Percentiles rank a stretch among this genome's conserved stretches.
Conservation (phyloP, 2,329 filamentous ascomycete species). For the Thelonectria blattea region DNA sequence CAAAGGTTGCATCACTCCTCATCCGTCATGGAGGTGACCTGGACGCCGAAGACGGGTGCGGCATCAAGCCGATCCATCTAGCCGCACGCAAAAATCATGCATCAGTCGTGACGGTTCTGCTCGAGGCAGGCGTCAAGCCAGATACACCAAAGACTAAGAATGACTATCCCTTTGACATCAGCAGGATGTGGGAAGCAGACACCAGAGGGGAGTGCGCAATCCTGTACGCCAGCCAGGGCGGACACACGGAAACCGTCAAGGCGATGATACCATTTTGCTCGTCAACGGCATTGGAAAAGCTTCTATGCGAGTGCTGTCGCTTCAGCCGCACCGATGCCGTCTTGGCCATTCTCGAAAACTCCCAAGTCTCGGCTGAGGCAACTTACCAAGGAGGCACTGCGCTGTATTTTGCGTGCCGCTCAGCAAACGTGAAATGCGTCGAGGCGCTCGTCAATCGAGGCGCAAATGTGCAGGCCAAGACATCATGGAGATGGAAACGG, state of each 20-base stretch:
- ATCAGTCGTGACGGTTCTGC: conserved; percentile 8
- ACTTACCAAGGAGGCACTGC: conserved; percentile 19
- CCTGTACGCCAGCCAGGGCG: conserved; percentile 24
- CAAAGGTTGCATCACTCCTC: conserved; percentile 20
- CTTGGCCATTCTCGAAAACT: conserved; percentile 17
- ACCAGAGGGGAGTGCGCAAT: conserved; percentile 26
- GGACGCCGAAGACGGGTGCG: conserved; percentile 17
- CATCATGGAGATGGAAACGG: background rate
- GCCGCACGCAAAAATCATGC: conserved; percentile 21
- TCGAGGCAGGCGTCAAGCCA: conserved; percentile 26
- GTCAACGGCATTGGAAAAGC: conserved; percentile 18
- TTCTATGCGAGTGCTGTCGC: conserved; percentile 29
- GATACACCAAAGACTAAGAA: conserved; percentile 21
- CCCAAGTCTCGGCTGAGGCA: conserved; percentile 25
- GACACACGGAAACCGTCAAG: conserved; percentile 20
- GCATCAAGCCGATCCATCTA: conserved; percentile 30
- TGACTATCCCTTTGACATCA: conserved; percentile 3
- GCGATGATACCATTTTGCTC: conserved; percentile 30
- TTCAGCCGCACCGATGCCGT: conserved; percentile 21
- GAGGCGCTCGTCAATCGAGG: conserved; percentile 24
- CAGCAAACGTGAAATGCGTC: conserved; percentile 16
- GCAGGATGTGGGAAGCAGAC: background rate
- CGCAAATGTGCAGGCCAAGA: conserved; percentile 21
- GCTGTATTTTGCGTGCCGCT: conserved; percentile 21
- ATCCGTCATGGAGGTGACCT: conserved; percentile 20